These are phyloP conservation scores for Bauhinia variegata DNA, from an alignment of 306 rosid species.

Conservation along the genomic window DNA sequence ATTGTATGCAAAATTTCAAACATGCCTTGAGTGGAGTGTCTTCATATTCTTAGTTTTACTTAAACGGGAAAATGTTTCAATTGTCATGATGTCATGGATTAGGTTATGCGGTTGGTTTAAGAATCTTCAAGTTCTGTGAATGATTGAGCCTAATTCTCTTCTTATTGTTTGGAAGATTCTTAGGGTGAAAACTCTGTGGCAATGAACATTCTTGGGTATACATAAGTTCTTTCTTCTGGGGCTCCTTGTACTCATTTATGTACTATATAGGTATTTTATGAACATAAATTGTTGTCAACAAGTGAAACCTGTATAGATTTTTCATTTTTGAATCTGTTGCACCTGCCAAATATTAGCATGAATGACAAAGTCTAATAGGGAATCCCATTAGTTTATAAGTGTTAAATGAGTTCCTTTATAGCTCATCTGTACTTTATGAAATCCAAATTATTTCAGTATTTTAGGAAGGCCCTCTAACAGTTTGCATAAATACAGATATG, in stretches of 20 bases:
- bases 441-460: not conserved
- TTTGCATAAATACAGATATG: conserved; percentile 52
- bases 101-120: not conserved
- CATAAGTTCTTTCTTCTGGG: not conserved
- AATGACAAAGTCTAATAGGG: not conserved
- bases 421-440: not conserved
- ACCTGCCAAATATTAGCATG: not conserved
- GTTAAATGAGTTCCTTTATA: not conserved
- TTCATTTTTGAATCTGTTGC: not conserved
- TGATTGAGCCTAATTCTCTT: too few species aligned
- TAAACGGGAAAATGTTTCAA: not conserved
- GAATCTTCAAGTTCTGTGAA: too few species aligned
- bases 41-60: too few species aligned
- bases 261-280: not conserved
- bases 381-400: not conserved
- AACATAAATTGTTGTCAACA: not conserved
- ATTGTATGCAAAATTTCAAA: too few species aligned
- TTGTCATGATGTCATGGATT: not conserved
- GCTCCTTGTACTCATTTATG: not conserved
- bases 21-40: too few species aligned
- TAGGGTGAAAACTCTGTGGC: not conserved
- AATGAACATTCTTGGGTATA: not conserved
- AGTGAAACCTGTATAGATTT: not conserved
- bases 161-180: too few species aligned
- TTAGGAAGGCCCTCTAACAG: not conserved